Base-by-base conservation (phyloP, 2,329 filamentous ascomycete species). In the Aspergillus sp. region DNA sequence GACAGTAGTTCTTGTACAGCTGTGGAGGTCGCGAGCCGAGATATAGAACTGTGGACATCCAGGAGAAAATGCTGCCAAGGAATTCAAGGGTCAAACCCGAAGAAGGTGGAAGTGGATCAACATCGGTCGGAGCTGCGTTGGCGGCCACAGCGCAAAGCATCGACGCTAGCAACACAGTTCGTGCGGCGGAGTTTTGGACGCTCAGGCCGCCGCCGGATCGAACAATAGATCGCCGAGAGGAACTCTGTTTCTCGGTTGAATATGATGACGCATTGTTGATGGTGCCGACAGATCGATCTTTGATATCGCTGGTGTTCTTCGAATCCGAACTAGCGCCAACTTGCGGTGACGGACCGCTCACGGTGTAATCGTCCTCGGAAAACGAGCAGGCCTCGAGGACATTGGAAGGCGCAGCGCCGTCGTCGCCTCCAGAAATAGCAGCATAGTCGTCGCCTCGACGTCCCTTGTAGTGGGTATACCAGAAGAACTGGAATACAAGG, bases 1-100 rank as follows among this genome's bases (percentile, higher is more conserved):
- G 83, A 51, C 76, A 66, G 68, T 84, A 83, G 72, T 89, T 89
- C 66, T 87, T 86, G 76, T 85, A 83, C 39, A 89, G 79, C 67
- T 89, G 86, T 0, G 86, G 86, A 54, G 87, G 72, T 22, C 84
- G 82, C 30, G 84, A 86, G 61, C 77, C 79, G 37, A 86, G 81
- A 65, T 86, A 86, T 22, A 85, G 76, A 27, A 80, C 49, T 0
- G 83, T 84, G 11, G 82, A 83, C 64, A 77, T 74, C 83, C 83
- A 86, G 24, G 83, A 84, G 54, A 83, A 70, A 51, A 84, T 71
- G 7, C 77, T 79, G 53, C 83, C 83, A 20, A 78, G 74, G 11
- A 77, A 68, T 58, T 82, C 77, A 15, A 77, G 62, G 3, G 72
- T 68, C 39, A 70, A 61, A 5, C 66, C 64, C 1, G 74, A 61